Evolutionary conservation across 495 filamentous ascomycete species (phyloP).

Genomic region (Penicillium ucsense): DNA sequence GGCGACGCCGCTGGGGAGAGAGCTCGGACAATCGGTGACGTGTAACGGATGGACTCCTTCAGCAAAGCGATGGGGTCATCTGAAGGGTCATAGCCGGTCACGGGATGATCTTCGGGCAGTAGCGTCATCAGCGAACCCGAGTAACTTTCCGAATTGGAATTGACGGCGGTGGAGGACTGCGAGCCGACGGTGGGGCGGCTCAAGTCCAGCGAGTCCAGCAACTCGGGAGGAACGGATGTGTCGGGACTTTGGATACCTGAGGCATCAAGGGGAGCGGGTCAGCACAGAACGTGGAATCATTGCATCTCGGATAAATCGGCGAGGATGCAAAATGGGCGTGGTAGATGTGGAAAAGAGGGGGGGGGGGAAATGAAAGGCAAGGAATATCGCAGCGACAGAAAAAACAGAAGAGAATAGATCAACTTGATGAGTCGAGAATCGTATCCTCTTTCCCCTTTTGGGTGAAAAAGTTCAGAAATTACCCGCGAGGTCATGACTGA

Average conservation of each 20-base stretch:
- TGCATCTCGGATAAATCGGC: neutral
- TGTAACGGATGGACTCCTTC: conserved; percentile 29
- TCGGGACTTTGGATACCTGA: conserved; percentile 13
- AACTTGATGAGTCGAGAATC: too few species aligned
- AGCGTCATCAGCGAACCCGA: conserved; percentile 34
- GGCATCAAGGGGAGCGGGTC: conserved; percentile 1
- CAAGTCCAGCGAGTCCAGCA: neutral
- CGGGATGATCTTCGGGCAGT: conserved; percentile 14
- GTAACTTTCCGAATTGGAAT: conserved; percentile 29
- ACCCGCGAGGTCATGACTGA: neutral
- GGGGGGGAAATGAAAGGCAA: neutral
- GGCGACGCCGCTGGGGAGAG: conserved; percentile 19
- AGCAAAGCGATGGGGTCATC: conserved; percentile 24
- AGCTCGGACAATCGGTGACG: conserved; percentile 25
- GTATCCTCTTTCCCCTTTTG: too few species aligned
- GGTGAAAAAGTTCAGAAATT: neutral
- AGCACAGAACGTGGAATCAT: neutral
- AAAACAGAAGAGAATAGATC: too few species aligned
- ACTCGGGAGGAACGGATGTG: neutral
- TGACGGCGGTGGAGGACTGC: conserved; percentile 31
- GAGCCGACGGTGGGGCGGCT: conserved; percentile 23
- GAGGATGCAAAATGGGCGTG: neutral
- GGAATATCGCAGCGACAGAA: too few species aligned
- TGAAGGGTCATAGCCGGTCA: conserved; percentile 10
- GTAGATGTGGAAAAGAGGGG: neutral